Evolutionary conservation across 768 basidiomycete genomes (phyloP).

Genomic region (Suillus occidentalis): DNA sequence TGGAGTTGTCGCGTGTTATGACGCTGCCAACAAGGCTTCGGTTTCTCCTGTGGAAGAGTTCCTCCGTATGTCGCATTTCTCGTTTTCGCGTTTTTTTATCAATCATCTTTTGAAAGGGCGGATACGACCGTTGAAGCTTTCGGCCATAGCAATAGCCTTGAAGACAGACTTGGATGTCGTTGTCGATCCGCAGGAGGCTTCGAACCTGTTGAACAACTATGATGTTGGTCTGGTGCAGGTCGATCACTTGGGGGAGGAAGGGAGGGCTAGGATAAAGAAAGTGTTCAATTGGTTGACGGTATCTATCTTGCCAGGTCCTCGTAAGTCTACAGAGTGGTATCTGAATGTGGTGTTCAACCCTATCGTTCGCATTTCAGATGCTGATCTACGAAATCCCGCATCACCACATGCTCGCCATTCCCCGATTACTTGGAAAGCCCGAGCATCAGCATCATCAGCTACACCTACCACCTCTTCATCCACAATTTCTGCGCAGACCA

Average conservation of each 20-base stretch:
- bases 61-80: conserved; percentile 55
- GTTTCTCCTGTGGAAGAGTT: conserved; percentile 66
- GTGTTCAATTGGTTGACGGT: conserved; percentile 75
- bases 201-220: conserved; percentile 53
- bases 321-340: conserved; percentile 23
- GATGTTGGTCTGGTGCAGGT: conserved; percentile 82
- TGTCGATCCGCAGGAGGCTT: conserved; percentile 55
- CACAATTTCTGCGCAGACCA: conserved; percentile 32
- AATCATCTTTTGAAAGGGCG: conserved; percentile 43
- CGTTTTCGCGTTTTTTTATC: conserved; percentile 8
- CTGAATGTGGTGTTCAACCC: conserved; percentile 12
- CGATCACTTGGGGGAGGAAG: conserved; percentile 50
- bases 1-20: conserved; percentile 86
- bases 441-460: conserved; percentile 45
- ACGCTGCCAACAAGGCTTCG: conserved; percentile 61
- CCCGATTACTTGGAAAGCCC: conserved; percentile 55
- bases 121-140: conserved; percentile 56
- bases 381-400: conserved; percentile 66
- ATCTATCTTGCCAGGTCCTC: conserved; percentile 52
- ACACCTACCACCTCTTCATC: conserved; percentile 54
- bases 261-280: conserved; percentile 70
- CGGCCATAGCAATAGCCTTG: conserved; percentile 80
- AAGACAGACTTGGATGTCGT: conserved; percentile 71
- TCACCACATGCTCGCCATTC: conserved; percentile 60
- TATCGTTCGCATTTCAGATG: conserved; percentile 26